Conservation (phyloP, 176 grass and related monocot species). For the Raddia distichophylla region DNA sequence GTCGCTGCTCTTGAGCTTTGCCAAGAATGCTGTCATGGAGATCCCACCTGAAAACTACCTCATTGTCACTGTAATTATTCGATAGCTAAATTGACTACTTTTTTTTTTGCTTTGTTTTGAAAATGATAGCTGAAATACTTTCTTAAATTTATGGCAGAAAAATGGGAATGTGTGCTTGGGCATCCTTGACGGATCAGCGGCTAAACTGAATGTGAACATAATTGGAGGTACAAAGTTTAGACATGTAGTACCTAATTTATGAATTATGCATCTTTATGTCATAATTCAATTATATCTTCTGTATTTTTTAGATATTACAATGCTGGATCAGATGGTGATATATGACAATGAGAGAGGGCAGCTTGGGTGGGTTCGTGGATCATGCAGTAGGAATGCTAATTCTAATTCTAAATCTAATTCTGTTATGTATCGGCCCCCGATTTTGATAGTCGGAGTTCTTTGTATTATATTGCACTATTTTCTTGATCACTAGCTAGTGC, state of each 20-base stretch:
- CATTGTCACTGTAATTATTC: conserved; percentile 70
- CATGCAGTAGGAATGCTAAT: conserved; percentile 71
- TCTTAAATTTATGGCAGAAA: conserved; percentile 57
- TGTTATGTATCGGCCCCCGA: too few relatives aligned
- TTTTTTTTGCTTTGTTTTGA: background rate
- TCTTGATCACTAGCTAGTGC: too few relatives aligned
- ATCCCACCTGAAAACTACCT: conserved; percentile 95
- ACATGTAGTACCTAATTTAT: conserved; percentile 19
- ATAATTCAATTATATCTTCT: conserved; percentile 14
- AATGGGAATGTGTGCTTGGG: conserved; percentile 89
- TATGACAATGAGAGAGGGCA: conserved; percentile 88
- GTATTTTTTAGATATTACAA: conserved; percentile 67
- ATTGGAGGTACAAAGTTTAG: conserved; percentile 74
- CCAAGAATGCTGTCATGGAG: conserved; percentile 63
- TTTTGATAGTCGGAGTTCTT: too few relatives aligned
- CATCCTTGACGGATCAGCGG: conserved; percentile 73
- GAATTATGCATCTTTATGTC: conserved; percentile 12
- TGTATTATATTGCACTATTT: too few relatives aligned
- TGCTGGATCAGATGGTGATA: conserved; percentile 92
- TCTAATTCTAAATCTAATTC: conserved; percentile 13
- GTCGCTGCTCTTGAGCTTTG: conserved; percentile 67
- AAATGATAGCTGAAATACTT: conserved; percentile 31
- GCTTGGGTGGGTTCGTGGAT: conserved; percentile 76
- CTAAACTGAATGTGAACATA: conserved; percentile 64
- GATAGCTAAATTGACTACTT: conserved; percentile 14